A percentile compares a stretch with the other conserved stretches of the same genome.
phyloP scores from a whole-genome alignment of 495 filamentous ascomycete species.

The Penicillium cosmopolitanum region DNA sequence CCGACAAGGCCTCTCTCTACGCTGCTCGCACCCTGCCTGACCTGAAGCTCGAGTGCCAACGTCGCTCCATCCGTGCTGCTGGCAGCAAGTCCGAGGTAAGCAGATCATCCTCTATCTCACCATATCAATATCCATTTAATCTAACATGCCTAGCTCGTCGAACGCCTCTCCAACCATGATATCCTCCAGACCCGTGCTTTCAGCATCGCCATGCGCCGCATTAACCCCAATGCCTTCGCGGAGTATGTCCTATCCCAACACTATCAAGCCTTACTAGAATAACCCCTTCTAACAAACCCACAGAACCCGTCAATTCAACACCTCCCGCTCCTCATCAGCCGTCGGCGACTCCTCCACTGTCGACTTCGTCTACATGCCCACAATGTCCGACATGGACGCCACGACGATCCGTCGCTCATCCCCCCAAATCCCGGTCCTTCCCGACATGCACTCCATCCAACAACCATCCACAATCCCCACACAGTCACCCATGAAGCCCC shows the following conservation, averaged over 20 bases:
- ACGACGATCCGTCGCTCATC: slow-evolving; percentile 28
- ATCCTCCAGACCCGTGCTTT: slow-evolving; percentile 56
- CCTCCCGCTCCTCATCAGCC: slow-evolving; percentile 56
- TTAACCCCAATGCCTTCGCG: slow-evolving; percentile 45
- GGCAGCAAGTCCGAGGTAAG: slow-evolving; percentile 44
- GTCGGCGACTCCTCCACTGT: slow-evolving; percentile 63
- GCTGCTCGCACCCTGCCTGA: slow-evolving; percentile 40
- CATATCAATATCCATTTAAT: not conserved
- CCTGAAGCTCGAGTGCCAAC: slow-evolving; percentile 46
- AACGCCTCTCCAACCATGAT: slow-evolving; percentile 58
- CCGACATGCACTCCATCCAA: slow-evolving; percentile 43
- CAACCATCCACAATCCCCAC: slow-evolving; percentile 24
- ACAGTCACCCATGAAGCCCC: slow-evolving; percentile 52
- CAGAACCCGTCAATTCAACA: slow-evolving; percentile 61
- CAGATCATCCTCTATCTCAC: slow-evolving; percentile 6
- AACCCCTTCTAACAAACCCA: not conserved
- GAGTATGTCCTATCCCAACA: slow-evolving; percentile 35
- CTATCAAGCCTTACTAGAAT: not conserved
- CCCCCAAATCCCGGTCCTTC: slow-evolving; percentile 57
- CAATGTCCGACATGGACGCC: slow-evolving; percentile 47
- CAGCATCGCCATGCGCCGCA: slow-evolving; percentile 55
- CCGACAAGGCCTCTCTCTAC: slow-evolving; percentile 42
- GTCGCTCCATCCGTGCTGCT: slow-evolving; percentile 35
- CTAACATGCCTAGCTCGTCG: slow-evolving; percentile 43
- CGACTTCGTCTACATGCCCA: slow-evolving; percentile 66